phyloP scores from a whole-genome alignment of 2,329 filamentous ascomycete species.

The Aureobasidium sp. region DNA sequence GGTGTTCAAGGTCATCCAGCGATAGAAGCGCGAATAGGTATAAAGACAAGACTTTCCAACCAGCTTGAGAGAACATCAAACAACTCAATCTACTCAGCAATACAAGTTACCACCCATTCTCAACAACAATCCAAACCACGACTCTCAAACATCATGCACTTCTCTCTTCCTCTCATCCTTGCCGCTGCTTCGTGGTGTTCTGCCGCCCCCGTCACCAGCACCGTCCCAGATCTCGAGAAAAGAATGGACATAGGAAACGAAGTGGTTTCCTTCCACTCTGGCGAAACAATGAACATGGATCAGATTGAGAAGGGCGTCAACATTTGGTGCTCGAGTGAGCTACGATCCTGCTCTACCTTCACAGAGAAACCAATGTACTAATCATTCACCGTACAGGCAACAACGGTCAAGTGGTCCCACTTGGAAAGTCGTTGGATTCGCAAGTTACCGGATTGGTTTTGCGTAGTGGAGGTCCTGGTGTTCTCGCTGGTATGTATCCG shows the following conservation, averaged over 20 bases:
- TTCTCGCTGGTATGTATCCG: too few relatives aligned
- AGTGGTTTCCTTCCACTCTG: too few relatives aligned
- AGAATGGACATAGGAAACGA: neutral
- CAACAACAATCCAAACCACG: neutral
- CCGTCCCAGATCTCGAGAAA: neutral
- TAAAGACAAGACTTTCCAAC: neutral
- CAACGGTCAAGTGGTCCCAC: neutral
- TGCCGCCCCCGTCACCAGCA: too few relatives aligned
- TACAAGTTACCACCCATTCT: neutral
- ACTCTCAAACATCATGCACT: neutral
- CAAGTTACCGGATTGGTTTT: neutral
- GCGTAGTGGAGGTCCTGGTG: too few relatives aligned
- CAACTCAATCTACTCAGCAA: neutral
- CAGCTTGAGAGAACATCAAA: neutral
- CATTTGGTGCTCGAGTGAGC: too few relatives aligned
- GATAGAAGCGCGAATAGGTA: neutral
- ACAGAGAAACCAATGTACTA: neutral
- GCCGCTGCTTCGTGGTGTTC: neutral
- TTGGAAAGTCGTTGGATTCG: neutral
- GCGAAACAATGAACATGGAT: too few relatives aligned
- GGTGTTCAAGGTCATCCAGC: neutral
- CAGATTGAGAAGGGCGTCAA: too few relatives aligned
- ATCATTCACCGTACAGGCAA: neutral
- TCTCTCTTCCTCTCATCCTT: neutral
- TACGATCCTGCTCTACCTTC: too few relatives aligned